Conservation (phyloP, 139 green algal genomes). For the Dunaliella primolecta region DNA sequence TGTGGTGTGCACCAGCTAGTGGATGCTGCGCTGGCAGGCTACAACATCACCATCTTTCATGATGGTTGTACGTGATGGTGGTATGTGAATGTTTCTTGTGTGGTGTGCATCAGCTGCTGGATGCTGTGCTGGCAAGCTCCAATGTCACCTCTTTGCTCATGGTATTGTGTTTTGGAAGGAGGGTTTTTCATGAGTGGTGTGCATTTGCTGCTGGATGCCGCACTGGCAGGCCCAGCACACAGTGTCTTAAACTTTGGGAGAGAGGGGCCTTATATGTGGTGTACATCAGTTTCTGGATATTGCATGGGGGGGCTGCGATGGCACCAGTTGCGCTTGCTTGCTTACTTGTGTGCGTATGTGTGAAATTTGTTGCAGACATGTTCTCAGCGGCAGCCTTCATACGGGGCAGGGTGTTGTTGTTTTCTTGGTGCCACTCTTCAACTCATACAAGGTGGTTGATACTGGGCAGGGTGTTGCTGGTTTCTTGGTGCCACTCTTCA, state of each 20-base stretch:
- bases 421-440: slow-evolving; percentile 63
- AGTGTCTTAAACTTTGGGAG: slow-evolving; percentile 68
- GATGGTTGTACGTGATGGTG: no score
- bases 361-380: slow-evolving; percentile 61
- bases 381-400: slow-evolving; percentile 79
- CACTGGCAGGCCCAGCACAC: slow-evolving; percentile 71
- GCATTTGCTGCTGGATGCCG: slow-evolving; percentile 77
- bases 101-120: slow-evolving; percentile 74
- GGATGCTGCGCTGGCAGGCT: slow-evolving; percentile 77
- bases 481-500: slow-evolving; percentile 63
- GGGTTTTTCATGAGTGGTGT: slow-evolving; percentile 65
- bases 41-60: slow-evolving; percentile 67
- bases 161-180: no score
- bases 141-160: slow-evolving; percentile 70
- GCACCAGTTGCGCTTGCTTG: slow-evolving; percentile 62
- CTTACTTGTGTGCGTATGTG: slow-evolving; percentile 56
- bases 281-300: slow-evolving; percentile 79
- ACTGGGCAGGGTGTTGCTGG: slow-evolving; percentile 65
- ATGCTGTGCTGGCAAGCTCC: slow-evolving; percentile 77
- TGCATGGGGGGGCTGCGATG: slow-evolving; percentile 76
- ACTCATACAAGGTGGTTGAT: no score
- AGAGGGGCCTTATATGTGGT: no score
- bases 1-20: slow-evolving; percentile 75
- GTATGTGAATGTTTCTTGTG: no score
- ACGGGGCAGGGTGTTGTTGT: slow-evolving; percentile 71